A percentile compares a stretch with the other conserved stretches of the same genome.
Evolutionary conservation across 2,329 filamentous ascomycete genomes (phyloP).

Genomic region (Dactylellina leptospora): DNA sequence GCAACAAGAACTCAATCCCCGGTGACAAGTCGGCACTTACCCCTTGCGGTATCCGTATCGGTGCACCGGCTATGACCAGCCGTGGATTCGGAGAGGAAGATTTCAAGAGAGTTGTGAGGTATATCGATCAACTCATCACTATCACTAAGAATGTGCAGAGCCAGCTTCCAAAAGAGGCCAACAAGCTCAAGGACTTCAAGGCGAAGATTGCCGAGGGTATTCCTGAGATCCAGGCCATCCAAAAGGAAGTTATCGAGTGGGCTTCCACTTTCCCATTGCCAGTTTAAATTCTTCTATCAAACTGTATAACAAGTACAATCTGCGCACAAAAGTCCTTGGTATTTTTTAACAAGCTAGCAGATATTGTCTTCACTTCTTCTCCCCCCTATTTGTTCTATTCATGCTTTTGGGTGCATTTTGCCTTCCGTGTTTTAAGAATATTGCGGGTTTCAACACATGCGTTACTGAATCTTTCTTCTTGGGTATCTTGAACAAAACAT

Average conservation of each 20-base stretch:
- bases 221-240: slow-evolving; percentile 81
- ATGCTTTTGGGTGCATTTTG: slow-evolving; percentile 25
- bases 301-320: slow-evolving; percentile 71
- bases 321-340: slow-evolving; percentile 79
- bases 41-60: slow-evolving; percentile 92
- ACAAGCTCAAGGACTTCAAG: slow-evolving; percentile 99
- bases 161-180: slow-evolving; percentile 89
- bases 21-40: slow-evolving; percentile 97
- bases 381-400: slow-evolving; percentile 14
- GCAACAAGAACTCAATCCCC: slow-evolving; percentile 99
- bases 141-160: slow-evolving; percentile 88
- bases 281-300: slow-evolving; percentile 66
- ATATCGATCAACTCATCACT: slow-evolving; percentile 89
- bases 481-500: slow-evolving; percentile 34
- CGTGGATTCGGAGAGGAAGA: slow-evolving; percentile 91
- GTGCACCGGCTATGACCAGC: slow-evolving; percentile 95
- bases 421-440: slow-evolving; percentile 14
- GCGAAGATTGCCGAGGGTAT: slow-evolving; percentile 83
- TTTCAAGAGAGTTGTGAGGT: slow-evolving; percentile 86
- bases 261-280: slow-evolving; percentile 91
- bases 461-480: slow-evolving; percentile 24
- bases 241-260: slow-evolving; percentile 90
- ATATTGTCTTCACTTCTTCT: neutral
- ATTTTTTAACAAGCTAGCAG: neutral
- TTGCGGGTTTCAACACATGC: slow-evolving; percentile 52